phyloP scores from a whole-genome alignment of 2,329 filamentous ascomycete species.

The Paraphoma sp. region DNA sequence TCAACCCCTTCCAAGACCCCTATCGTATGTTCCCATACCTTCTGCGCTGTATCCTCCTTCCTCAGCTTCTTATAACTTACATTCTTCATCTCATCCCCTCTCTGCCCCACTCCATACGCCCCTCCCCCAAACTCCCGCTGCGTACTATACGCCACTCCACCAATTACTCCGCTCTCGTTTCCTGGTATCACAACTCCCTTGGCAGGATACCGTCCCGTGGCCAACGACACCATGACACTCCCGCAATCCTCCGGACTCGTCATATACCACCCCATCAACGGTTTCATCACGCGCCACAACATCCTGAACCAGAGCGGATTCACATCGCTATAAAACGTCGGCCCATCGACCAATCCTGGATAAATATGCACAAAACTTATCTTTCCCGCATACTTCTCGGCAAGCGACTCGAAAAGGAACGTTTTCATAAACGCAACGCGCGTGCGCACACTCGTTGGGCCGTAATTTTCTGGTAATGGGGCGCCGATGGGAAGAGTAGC shows the following conservation, averaged over 20 bases:
- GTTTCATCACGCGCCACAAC: conserved; percentile 30
- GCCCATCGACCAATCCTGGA: conserved; percentile 44
- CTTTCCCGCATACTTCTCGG: conserved; percentile 25
- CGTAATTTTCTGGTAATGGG: conserved; percentile 26
- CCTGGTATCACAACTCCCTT: conserved; percentile 21
- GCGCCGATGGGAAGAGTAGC: conserved; percentile 37
- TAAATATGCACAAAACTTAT: conserved; percentile 41
- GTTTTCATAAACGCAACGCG: conserved; percentile 43
- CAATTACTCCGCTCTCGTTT: not conserved
- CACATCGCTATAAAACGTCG: conserved; percentile 28
- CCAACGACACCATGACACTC: conserved; percentile 38
- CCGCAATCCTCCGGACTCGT: conserved; percentile 36
- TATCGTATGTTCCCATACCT: conserved; percentile 42
- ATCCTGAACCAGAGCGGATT: conserved; percentile 40
- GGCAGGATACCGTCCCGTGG: conserved; percentile 32
- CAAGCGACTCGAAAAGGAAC: conserved; percentile 36
- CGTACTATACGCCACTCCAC: conserved; percentile 24
- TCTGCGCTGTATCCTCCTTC: conserved; percentile 31
- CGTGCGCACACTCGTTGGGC: conserved; percentile 32
- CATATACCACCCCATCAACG: conserved; percentile 29
- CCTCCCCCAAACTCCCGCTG: conserved; percentile 32
- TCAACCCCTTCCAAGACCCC: conserved; percentile 10
- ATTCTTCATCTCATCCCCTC: conserved; percentile 24
- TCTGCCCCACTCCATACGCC: conserved; percentile 31
- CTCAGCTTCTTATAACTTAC: conserved; percentile 27